Conservation (phyloP, 306 rosid species). For the Dryas drummondii region DNA sequence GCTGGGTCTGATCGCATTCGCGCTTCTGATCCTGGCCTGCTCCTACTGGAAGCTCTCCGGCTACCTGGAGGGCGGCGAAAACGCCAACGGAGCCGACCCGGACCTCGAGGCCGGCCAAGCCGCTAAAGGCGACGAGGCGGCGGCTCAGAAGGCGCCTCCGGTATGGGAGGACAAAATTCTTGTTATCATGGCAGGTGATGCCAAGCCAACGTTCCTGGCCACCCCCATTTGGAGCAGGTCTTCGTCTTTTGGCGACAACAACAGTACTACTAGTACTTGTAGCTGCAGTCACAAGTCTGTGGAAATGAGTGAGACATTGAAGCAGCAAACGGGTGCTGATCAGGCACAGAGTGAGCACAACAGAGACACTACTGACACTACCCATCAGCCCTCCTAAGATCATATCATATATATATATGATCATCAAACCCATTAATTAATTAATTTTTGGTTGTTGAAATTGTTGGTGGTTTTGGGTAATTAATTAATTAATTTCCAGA, state of each 20-base stretch:
- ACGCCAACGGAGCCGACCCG: conserved; percentile 25
- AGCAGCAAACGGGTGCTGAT: conserved; percentile 16
- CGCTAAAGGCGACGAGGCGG: conserved; percentile 22
- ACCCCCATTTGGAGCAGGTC: conserved; percentile 71
- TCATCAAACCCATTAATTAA: conserved; percentile 32
- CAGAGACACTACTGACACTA: not conserved
- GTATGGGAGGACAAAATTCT: conserved; percentile 77
- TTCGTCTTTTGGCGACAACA: conserved; percentile 60
- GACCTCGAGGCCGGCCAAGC: conserved; percentile 67
- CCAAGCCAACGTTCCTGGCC: conserved; percentile 82
- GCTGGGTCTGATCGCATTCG: conserved; percentile 95
- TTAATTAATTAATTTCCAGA: not conserved
- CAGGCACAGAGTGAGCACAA: conserved; percentile 22
- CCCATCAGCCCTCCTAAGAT: conserved; percentile 26
- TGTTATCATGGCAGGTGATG: conserved; percentile 95
- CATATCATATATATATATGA: conserved; percentile 7
- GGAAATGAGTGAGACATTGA: conserved; percentile 29
- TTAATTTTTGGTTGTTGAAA: too few relatives aligned
- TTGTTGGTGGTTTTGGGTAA: not conserved
- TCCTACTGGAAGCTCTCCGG: conserved; percentile 99
- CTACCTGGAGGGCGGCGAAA: conserved; percentile 48
- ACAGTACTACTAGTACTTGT: conserved; percentile 36
- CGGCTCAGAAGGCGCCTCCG: conserved; percentile 38
- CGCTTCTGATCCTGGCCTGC: conserved; percentile 89
- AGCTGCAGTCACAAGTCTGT: conserved; percentile 42